phyloP scores from a whole-genome alignment of 176 grass and related monocot genomes.

The Bonia amplexicaulis region DNA sequence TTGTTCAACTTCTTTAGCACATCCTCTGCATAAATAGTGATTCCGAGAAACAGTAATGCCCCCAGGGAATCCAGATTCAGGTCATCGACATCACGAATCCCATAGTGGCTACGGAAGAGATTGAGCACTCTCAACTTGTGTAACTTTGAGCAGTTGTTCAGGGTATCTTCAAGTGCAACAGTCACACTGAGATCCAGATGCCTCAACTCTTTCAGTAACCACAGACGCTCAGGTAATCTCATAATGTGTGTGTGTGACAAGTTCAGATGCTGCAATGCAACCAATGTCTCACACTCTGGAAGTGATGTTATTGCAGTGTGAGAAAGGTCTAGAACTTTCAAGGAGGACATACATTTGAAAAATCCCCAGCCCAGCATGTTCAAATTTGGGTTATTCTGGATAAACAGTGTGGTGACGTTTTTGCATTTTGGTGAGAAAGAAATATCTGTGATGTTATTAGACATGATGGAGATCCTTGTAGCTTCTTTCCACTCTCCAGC shows the following conservation, averaged over 20 bases:
- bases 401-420: constrained; percentile 48
- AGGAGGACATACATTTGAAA: constrained; percentile 49
- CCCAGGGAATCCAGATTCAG: constrained; percentile 59
- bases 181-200: constrained; percentile 76
- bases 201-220: constrained; percentile 54
- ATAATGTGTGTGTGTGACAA: constrained; percentile 57
- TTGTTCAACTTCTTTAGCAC: constrained; percentile 62
- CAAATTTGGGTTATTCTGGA: constrained; percentile 71
- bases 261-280: constrained; percentile 51
- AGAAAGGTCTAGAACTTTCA: constrained; percentile 84
- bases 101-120: constrained; percentile 67
- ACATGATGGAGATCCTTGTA: constrained; percentile 71
- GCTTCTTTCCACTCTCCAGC: constrained; percentile 18
- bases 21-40: constrained; percentile 63
- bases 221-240: constrained; percentile 44
- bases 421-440: constrained; percentile 44
- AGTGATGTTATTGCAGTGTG: constrained; percentile 53
- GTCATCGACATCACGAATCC: constrained; percentile 43
- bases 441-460: constrained; percentile 58
- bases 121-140: constrained; percentile 53
- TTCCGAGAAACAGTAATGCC: constrained; percentile 45
- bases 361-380: constrained; percentile 39
- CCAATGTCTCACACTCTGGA: constrained; percentile 45
- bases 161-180: constrained; percentile 45
- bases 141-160: constrained; percentile 68